phyloP scores from a whole-genome alignment of 768 basidiomycete genomes.

The Serendipita sp. region DNA sequence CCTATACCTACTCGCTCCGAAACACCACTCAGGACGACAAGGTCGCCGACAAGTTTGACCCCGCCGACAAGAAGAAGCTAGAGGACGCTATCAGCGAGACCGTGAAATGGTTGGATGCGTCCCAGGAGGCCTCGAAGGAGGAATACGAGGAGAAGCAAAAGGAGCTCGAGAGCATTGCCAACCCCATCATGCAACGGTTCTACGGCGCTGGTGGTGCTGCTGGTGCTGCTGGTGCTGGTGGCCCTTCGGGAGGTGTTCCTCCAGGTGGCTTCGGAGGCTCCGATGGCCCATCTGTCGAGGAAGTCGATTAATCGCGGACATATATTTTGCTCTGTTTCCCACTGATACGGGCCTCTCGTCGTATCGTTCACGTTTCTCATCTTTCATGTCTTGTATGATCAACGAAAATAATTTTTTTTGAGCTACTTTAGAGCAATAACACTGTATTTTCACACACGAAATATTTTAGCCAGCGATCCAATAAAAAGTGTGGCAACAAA shows the following conservation, averaged over 20 bases:
- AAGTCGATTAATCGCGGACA: conserved; percentile 34
- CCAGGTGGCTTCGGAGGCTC: conserved; percentile 41
- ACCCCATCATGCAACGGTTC: conserved; percentile 55
- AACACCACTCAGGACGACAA: conserved; percentile 78
- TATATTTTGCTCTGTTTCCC: too few relatives aligned
- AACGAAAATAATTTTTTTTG: too few relatives aligned
- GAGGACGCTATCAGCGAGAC: conserved; percentile 67
- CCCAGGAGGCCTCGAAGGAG: conserved; percentile 83
- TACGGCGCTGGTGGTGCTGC: conserved; percentile 47
- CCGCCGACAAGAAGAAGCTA: conserved; percentile 73
- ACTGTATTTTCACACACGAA: too few relatives aligned
- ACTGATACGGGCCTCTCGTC: too few relatives aligned
- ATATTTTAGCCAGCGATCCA: too few relatives aligned
- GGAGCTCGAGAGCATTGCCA: conserved; percentile 74
- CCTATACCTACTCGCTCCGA: conserved; percentile 88
- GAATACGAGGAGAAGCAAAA: conserved; percentile 90
- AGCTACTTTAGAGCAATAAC: too few relatives aligned
- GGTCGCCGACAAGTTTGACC: conserved; percentile 73
- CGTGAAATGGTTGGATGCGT: conserved; percentile 71
- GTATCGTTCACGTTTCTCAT: too few relatives aligned
- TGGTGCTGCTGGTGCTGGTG: conserved; percentile 30
- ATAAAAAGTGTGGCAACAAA: too few relatives aligned
- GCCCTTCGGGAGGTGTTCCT: background rate
- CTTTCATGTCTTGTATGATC: too few relatives aligned
- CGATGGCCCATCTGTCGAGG: conserved; percentile 82